Conservation (phyloP, 768 basidiomycete species). For the Suillus discolor region DNA sequence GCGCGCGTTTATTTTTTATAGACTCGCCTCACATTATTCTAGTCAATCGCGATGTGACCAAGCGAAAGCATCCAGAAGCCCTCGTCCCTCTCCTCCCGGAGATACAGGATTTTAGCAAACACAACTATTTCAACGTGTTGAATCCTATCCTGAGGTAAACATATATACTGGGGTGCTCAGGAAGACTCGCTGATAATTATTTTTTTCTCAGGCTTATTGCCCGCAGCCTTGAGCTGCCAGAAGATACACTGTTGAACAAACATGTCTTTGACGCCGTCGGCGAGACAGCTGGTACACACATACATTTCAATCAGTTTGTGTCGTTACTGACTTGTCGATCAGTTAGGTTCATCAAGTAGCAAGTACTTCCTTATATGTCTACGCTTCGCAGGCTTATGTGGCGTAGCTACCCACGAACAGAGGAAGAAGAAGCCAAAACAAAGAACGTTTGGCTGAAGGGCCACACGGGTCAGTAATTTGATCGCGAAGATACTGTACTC, state of each 20-base stretch:
- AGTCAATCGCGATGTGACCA: conserved; percentile 56
- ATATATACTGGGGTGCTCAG: neutral
- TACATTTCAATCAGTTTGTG: neutral
- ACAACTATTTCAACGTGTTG: conserved; percentile 55
- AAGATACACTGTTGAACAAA: conserved; percentile 50
- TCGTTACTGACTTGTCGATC: neutral
- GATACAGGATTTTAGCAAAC: conserved; percentile 48
- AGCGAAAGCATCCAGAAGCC: conserved; percentile 49
- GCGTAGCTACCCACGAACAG: conserved; percentile 49
- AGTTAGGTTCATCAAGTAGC: conserved; percentile 75
- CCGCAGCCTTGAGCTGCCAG: conserved; percentile 53
- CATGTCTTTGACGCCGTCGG: conserved; percentile 45
- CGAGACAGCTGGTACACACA: conserved; percentile 42
- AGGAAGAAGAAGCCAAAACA: conserved; percentile 50
- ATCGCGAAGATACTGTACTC: neutral
- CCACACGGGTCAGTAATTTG: conserved; percentile 46
- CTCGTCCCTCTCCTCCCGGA: conserved; percentile 55
- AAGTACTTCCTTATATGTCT: conserved; percentile 17
- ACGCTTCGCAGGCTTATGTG: neutral
- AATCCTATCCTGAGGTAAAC: conserved; percentile 48
- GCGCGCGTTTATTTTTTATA: neutral
- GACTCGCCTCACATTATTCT: neutral
- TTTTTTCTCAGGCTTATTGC: conserved; percentile 45
- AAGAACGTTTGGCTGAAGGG: conserved; percentile 66
- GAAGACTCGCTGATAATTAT: neutral